Evolutionary conservation across 306 rosid genomes (phyloP).

Genomic region (Ormosia emarginata): DNA sequence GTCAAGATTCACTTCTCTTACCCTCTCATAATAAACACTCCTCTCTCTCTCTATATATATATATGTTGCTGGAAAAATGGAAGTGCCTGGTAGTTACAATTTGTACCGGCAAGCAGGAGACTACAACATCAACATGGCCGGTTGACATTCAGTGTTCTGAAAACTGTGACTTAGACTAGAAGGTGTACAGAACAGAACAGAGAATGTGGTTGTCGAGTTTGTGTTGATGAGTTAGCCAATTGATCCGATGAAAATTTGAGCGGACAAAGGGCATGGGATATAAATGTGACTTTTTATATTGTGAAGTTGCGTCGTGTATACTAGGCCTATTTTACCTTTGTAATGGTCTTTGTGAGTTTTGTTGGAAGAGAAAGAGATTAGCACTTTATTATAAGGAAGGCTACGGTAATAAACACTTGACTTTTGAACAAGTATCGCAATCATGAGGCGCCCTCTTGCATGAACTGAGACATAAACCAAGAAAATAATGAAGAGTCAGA

Average conservation of each 20-base stretch:
- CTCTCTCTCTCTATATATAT: too few species aligned
- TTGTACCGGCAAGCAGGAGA: conserved; percentile 62
- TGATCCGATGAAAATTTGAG: neutral
- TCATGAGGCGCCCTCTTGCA: too few species aligned
- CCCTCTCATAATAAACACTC: too few species aligned
- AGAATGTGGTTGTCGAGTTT: conserved; percentile 9
- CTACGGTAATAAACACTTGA: too few species aligned
- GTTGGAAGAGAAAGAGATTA: too few species aligned
- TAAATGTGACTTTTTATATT: conserved; percentile 3
- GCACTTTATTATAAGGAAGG: too few species aligned
- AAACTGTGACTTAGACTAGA: neutral
- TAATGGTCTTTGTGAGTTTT: too few species aligned
- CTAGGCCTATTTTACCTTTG: too few species aligned
- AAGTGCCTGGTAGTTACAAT: conserved; percentile 48
- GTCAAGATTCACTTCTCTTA: too few species aligned
- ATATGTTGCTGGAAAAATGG: conserved; percentile 52
- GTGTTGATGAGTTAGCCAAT: neutral
- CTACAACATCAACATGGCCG: conserved; percentile 40
- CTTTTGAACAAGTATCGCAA: too few species aligned
- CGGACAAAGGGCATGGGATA: neutral
- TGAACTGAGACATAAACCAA: too few species aligned
- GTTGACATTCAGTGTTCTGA: conserved; percentile 33
- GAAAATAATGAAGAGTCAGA: too few species aligned
- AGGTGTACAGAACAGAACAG: conserved; percentile 1
- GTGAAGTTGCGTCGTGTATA: neutral